Percentiles rank a stretch among this genome's conserved stretches.
phyloP scores from a whole-genome alignment of 345 rosid species.

The Pistacia vera region DNA sequence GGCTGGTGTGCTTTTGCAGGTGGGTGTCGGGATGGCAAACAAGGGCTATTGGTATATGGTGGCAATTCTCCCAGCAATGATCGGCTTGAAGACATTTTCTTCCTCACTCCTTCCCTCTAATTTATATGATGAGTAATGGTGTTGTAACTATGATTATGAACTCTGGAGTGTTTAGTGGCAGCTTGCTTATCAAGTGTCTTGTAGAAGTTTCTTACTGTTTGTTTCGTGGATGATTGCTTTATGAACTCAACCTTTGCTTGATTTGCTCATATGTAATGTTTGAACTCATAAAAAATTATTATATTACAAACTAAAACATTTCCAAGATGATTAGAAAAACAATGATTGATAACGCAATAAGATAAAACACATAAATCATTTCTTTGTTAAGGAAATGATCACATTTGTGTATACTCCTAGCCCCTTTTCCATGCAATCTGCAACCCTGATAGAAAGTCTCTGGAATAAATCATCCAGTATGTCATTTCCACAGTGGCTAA shows the following conservation, averaged over 20 bases:
- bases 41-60: conserved; percentile 73
- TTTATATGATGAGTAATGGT: conserved; percentile 18
- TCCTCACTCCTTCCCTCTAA: conserved; percentile 50
- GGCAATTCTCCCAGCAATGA: conserved; percentile 84
- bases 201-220: background rate
- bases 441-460: background rate
- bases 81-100: conserved; percentile 85
- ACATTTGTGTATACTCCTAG: background rate
- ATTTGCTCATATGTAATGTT: background rate
- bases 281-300: background rate
- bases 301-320: background rate
- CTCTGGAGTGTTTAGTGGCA: background rate
- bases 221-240: background rate
- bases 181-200: background rate
- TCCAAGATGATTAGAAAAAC: no score
- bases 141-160: background rate
- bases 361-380: background rate
- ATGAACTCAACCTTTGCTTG: background rate
- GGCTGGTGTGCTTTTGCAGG: conserved; percentile 89
- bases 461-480: conserved; percentile 11
- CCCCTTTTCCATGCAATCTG: background rate
- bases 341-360: no score
- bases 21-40: conserved; percentile 47
- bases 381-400: conserved; percentile 13
- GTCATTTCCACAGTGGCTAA: conserved; percentile 8